These are phyloP conservation scores for Delonix regia DNA, from an alignment of 306 rosid genomes.

Conservation along the genomic window DNA sequence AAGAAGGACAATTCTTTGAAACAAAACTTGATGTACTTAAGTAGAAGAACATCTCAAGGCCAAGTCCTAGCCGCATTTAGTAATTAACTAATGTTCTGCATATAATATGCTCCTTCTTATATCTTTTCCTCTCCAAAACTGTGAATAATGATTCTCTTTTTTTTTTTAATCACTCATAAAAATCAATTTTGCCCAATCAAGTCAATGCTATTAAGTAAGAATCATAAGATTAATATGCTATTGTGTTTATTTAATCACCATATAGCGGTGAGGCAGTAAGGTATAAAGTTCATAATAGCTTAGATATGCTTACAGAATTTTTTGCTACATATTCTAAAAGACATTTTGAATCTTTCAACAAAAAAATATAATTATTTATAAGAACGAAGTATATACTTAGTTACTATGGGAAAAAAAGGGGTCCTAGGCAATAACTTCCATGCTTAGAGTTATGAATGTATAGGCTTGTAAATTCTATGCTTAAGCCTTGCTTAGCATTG, in stretches of 20 bases:
- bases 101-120: neutral
- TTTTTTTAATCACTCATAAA: too few relatives aligned
- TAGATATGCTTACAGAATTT: neutral
- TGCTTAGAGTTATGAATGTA: neutral
- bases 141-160: conserved; percentile 5
- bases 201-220: neutral
- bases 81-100: conserved; percentile 10
- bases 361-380: neutral
- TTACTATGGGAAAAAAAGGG: too few relatives aligned
- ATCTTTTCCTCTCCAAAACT: conserved; percentile 7
- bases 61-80: conserved; percentile 23
- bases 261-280: neutral
- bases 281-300: neutral
- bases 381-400: neutral
- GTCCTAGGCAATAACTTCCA: neutral
- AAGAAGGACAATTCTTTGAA: neutral
- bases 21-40: conserved; percentile 1
- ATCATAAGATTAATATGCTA: neutral
- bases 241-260: neutral
- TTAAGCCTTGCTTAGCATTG: neutral
- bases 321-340: neutral
- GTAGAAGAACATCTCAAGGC: conserved; percentile 2
- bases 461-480: neutral
- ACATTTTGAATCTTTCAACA: neutral
- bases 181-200: neutral